Conservation (phyloP, 73 alveolate genomes). For the Tetrahymena elliotti region DNA sequence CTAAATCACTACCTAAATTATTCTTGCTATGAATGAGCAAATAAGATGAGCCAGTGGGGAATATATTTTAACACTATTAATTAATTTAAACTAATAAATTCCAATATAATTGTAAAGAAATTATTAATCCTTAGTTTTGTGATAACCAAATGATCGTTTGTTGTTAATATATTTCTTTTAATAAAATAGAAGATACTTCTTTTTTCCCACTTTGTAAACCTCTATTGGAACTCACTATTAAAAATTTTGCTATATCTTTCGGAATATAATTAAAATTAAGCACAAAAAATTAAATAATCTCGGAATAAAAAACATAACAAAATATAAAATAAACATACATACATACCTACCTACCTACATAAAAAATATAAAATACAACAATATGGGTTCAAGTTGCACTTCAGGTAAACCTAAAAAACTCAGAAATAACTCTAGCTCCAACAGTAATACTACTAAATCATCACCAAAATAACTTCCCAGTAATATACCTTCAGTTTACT, state of each 20-base stretch:
- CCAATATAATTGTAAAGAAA: background rate
- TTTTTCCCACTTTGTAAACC: background rate
- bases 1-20: background rate
- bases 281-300: background rate
- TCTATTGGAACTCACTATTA: no score
- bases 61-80: background rate
- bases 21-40: background rate
- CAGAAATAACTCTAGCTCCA: background rate
- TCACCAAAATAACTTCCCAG: background rate
- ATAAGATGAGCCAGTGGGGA: background rate
- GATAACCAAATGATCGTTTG: background rate
- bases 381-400: background rate
- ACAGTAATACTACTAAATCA: background rate
- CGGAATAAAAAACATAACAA: background rate
- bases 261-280: background rate
- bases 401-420: background rate
- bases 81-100: background rate
- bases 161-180: background rate
- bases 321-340: background rate
- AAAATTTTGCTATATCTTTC: background rate
- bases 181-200: background rate
- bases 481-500: background rate
- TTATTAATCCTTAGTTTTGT: background rate
- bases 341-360: background rate
- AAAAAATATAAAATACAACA: background rate